Conservation (phyloP, 805 yeast genomes). For the Nakazawaea siamensis region DNA sequence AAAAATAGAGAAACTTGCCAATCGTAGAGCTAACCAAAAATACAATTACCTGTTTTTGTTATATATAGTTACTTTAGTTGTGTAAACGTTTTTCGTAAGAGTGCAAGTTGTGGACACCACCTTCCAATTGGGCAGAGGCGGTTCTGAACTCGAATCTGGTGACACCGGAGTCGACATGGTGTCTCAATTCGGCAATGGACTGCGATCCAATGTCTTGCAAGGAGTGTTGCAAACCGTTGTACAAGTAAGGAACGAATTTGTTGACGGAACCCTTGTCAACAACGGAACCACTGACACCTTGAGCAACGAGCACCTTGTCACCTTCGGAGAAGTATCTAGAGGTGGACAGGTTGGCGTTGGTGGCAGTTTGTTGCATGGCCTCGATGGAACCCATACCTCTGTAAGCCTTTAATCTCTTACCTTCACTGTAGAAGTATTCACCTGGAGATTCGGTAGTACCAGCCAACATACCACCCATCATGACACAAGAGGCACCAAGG, state of each 20-base stretch:
- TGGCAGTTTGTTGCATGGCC: conserved; percentile 91
- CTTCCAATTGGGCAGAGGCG: conserved; percentile 97
- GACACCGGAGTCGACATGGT: conserved; percentile 52
- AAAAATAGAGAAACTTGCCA: background rate
- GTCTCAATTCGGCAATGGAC: conserved; percentile 57
- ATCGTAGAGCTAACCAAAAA: background rate
- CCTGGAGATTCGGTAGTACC: conserved; percentile 99
- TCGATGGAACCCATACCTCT: conserved; percentile 99
- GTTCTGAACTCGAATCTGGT: conserved; percentile 97
- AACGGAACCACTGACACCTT: conserved; percentile 97
- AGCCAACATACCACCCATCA: conserved; percentile 99
- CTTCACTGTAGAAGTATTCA: conserved; percentile 95
- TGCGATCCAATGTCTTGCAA: conserved; percentile 94
- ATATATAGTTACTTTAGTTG: conserved; percentile 39
- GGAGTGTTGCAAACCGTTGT: conserved; percentile 95
- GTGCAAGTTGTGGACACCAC: conserved; percentile 95
- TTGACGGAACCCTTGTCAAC: conserved; percentile 93
- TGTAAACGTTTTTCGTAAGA: conserved; percentile 97
- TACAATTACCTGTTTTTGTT: too few species aligned
- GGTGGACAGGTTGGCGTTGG: conserved; percentile 92
- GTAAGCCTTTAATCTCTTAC: conserved; percentile 93
- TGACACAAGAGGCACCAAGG: conserved; percentile 92
- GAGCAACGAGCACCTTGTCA: conserved; percentile 94
- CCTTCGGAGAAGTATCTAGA: conserved; percentile 96
- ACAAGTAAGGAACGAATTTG: conserved; percentile 90